Percentiles rank a stretch among this genome's conserved stretches.
These are phyloP conservation scores for Scalesia atractyloides DNA, from an alignment of 129 eudicot species.

Conservation along the genomic window DNA sequence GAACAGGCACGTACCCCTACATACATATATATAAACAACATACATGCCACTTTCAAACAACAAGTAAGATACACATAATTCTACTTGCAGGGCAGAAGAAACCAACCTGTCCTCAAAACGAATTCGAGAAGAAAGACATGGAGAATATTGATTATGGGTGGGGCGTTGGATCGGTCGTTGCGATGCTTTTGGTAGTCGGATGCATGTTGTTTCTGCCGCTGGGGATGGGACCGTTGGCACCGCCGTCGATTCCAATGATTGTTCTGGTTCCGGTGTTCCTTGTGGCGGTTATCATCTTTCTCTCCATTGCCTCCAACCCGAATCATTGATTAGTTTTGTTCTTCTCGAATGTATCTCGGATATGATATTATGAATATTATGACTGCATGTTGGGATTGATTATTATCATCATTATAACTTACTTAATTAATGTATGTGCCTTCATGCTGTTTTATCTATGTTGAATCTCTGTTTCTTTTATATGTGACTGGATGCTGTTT, in stretches of 20 bases:
- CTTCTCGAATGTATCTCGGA: constrained; percentile 1
- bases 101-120: background rate
- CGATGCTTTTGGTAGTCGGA: constrained; percentile 33
- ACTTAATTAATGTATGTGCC: no score
- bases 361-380: background rate
- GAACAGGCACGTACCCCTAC: background rate
- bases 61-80: background rate
- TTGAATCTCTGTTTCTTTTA: background rate
- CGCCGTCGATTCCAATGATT: constrained; percentile 40
- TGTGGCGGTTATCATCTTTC: constrained; percentile 38
- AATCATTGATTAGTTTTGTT: background rate
- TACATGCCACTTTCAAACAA: background rate
- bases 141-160: constrained; percentile 28
- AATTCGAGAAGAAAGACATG: constrained; percentile 8
- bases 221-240: constrained; percentile 43
- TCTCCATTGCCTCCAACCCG: constrained; percentile 30
- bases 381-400: no score
- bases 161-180: constrained; percentile 46
- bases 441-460: background rate
- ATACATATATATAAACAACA: background rate
- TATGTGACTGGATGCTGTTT: no score
- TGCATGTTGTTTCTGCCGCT: constrained; percentile 47
- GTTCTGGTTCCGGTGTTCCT: constrained; percentile 40
- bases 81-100: background rate
- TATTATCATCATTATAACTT: no score